Evolutionary conservation across 305 asterid species (phyloP).

Genomic region (Fraxinus dipetala): DNA sequence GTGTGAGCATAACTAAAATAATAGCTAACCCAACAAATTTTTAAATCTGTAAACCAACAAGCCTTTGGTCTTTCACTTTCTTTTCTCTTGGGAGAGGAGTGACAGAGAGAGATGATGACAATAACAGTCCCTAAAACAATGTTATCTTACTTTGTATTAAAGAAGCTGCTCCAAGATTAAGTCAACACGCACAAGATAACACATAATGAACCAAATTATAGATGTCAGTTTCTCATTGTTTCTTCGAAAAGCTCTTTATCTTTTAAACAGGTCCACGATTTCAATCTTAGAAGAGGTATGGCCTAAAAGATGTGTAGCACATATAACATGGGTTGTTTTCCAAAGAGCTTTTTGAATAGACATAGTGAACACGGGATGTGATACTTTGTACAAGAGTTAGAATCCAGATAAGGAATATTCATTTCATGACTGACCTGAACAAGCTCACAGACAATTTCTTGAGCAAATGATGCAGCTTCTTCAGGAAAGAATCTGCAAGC

Average conservation of each 20-base stretch:
- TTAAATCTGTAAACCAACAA: neutral
- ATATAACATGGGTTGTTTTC: neutral
- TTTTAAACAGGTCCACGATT: neutral
- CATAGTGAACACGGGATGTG: neutral
- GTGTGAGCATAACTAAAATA: neutral
- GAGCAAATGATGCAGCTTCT: conserved; percentile 74
- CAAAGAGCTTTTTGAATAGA: neutral
- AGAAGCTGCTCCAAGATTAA: conserved; percentile 9
- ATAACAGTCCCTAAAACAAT: neutral
- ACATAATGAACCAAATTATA: neutral
- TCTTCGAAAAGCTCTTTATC: neutral
- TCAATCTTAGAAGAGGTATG: neutral
- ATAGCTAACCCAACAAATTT: neutral
- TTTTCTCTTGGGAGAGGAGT: neutral
- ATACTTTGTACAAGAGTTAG: neutral
- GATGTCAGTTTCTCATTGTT: neutral
- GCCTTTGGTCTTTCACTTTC: neutral
- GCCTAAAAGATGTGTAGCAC: neutral
- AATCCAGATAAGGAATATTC: neutral
- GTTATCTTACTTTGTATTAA: neutral
- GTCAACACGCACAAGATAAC: neutral
- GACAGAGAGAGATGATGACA: neutral
- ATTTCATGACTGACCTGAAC: conserved; percentile 49
- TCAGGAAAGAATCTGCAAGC: conserved; percentile 78
- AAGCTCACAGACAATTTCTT: conserved; percentile 66